A percentile compares a stretch with the other conserved stretches of the same genome.
Evolutionary conservation across 495 filamentous ascomycete genomes (phyloP).

Genomic region (Penicillium longicatenatum): DNA sequence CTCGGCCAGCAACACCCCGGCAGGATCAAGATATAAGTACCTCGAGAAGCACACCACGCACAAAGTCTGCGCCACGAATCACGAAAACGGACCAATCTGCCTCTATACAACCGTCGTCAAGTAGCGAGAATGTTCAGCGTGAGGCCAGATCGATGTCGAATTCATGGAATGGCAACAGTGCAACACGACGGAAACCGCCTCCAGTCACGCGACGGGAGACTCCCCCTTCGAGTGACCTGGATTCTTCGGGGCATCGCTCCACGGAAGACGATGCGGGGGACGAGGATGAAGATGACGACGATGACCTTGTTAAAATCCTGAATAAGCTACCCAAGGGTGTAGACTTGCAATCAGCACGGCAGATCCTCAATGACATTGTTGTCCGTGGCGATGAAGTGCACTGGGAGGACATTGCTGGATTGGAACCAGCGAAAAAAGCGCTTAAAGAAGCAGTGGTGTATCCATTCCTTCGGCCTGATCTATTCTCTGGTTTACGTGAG

Average conservation of each 20-base stretch:
- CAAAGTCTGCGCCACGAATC: slow-evolving; percentile 30
- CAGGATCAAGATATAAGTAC: slow-evolving; percentile 16
- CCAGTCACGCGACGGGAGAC: slow-evolving; percentile 37
- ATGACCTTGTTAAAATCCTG: slow-evolving; percentile 60
- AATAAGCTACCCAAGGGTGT: slow-evolving; percentile 78
- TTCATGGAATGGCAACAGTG: slow-evolving; percentile 22
- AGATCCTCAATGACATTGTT: slow-evolving; percentile 96
- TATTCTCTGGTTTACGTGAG: slow-evolving; percentile 94
- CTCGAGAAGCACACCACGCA: slow-evolving; percentile 22
- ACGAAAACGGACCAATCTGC: slow-evolving; percentile 14
- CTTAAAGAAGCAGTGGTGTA: slow-evolving; percentile 97
- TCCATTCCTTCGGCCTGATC: slow-evolving; percentile 91
- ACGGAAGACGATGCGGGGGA: slow-evolving; percentile 36
- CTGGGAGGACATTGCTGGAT: slow-evolving; percentile 91
- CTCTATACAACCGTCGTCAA: slow-evolving; percentile 30
- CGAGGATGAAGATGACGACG: slow-evolving; percentile 40
- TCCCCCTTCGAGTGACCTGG: slow-evolving; percentile 48
- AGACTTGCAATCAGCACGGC: slow-evolving; percentile 78
- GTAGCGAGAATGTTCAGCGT: slow-evolving; percentile 34
- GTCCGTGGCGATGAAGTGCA: slow-evolving; percentile 92
- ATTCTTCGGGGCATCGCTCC: slow-evolving; percentile 36
- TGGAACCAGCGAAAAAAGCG: slow-evolving; percentile 88
- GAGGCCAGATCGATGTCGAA: slow-evolving; percentile 31
- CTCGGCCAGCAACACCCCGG: slow-evolving; percentile 25
- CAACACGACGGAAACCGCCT: slow-evolving; percentile 29